Conservation (phyloP, 2,329 filamentous ascomycete species). For the Myriosclerotinia scirpicola region DNA sequence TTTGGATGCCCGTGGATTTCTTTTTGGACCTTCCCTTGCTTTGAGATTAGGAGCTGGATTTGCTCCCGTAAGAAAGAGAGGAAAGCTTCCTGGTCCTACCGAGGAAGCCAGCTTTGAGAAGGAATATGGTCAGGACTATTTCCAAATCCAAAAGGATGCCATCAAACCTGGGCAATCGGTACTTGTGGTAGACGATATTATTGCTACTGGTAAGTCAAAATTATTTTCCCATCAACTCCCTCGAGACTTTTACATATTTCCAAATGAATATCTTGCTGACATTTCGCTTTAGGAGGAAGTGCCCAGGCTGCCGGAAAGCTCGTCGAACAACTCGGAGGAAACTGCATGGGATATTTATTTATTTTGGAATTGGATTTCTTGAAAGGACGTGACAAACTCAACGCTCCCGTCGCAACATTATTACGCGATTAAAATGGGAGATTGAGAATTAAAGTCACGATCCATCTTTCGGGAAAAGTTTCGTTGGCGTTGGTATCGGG, state of each 20-base stretch:
- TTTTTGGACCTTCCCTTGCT: constrained; percentile 89
- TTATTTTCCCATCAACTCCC: background rate
- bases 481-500: constrained; percentile 34
- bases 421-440: constrained; percentile 58
- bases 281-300: constrained; percentile 70
- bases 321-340: constrained; percentile 80
- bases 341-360: constrained; percentile 88
- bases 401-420: constrained; percentile 79
- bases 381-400: constrained; percentile 86
- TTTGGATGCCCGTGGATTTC: constrained; percentile 89
- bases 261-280: constrained; percentile 21
- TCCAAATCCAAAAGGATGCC: constrained; percentile 90
- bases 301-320: constrained; percentile 85
- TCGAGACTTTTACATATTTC: background rate
- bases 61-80: constrained; percentile 90
- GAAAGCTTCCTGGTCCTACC: constrained; percentile 90
- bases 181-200: constrained; percentile 94
- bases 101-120: constrained; percentile 86
- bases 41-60: constrained; percentile 80
- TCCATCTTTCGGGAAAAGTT: constrained; percentile 19
- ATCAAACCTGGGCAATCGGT: constrained; percentile 86
- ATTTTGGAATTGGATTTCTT: constrained; percentile 94
- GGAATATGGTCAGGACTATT: constrained; percentile 93
- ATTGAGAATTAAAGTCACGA: constrained; percentile 23
- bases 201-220: constrained; percentile 80